These are phyloP conservation scores for Zychaea mexicana DNA, from an alignment of 371 early-diverging fungal species.

Conservation along the genomic window DNA sequence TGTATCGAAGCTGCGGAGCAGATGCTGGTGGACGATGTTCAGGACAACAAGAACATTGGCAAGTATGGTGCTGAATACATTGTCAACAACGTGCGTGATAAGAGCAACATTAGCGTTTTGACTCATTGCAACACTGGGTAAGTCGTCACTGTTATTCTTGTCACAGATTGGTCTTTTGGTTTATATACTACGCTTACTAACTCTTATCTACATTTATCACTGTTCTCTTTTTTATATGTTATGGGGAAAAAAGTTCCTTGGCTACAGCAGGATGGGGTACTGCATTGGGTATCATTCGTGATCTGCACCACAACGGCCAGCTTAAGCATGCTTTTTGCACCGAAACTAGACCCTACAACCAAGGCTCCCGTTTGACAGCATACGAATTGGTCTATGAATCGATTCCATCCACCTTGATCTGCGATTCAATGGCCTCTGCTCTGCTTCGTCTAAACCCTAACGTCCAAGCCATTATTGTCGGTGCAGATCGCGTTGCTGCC, in stretches of 20 bases:
- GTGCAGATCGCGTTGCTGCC: conserved; percentile 95
- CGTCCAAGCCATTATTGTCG: conserved; percentile 88
- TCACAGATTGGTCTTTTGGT: too few relatives aligned
- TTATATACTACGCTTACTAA: conserved; percentile 1
- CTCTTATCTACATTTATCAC: not conserved
- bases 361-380: conserved; percentile 93
- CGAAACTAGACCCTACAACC: conserved; percentile 97
- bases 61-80: conserved; percentile 75
- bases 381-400: conserved; percentile 93
- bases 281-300: conserved; percentile 88
- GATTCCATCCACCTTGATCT: conserved; percentile 89
- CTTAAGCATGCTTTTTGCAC: conserved; percentile 90
- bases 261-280: conserved; percentile 89
- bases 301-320: conserved; percentile 57
- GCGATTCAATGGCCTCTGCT: conserved; percentile 91
- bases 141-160: conserved; percentile 2
- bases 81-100: conserved; percentile 36
- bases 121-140: conserved; percentile 98
- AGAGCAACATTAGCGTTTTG: conserved; percentile 65
- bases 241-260: conserved; percentile 66
- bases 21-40: conserved; percentile 86
- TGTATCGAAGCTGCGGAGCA: conserved; percentile 78
- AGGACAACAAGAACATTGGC: conserved; percentile 91
- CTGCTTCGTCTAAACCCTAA: conserved; percentile 61
- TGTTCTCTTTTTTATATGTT: too few relatives aligned